Evolutionary conservation across 1,139 yeast species (phyloP), one percentile per base, ranked within the genome.

Genomic region (Debaryomyces sp.): DNA sequence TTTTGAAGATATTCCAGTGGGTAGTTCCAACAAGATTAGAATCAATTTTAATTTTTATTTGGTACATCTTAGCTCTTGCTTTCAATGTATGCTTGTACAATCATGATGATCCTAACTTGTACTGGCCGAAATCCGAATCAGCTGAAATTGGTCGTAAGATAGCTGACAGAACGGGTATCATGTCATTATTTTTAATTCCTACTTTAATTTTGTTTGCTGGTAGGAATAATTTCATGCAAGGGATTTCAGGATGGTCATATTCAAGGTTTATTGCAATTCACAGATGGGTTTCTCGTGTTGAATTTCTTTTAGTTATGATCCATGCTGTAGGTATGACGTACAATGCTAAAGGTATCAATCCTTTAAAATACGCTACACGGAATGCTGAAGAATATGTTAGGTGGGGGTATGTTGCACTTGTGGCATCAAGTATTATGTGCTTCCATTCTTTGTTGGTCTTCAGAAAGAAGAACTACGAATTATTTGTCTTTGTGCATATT

Each of bases 11-110:
- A 32, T 59, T 71, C 42, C 66, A 73, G 61, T 52, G 61, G 61
- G 27, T 76, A 30, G 56, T 84, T 24, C 96, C 96, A 1, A 82
- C 91, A 1, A 75, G 95, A 54, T 68, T 80, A 54, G 95, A 86
- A 63, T 57, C 83, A 0, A 54, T 81, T 9, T 67, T 81, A 48
- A 69, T 85, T 26, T 61, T 68, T 22, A 67, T 78, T 17, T 84
- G 83, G 70, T 63, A 80, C 30, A 62, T 79, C 3, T 67, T 85
- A 56, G 77, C 76, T 34, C 54, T 84, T 18, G 71, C 84, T 5
- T 71, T 82, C 56, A 61, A 73, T 48, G 64, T 73, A 13, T 64
- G 74, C 30, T 69, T 75, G 40, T 81, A 73, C 61, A 63, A 68
- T 50, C 62, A 71, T 60, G 72, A 74, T 43, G 63, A 62, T 47